phyloP scores from a whole-genome alignment of 768 basidiomycete species.

The Postia placenta region DNA sequence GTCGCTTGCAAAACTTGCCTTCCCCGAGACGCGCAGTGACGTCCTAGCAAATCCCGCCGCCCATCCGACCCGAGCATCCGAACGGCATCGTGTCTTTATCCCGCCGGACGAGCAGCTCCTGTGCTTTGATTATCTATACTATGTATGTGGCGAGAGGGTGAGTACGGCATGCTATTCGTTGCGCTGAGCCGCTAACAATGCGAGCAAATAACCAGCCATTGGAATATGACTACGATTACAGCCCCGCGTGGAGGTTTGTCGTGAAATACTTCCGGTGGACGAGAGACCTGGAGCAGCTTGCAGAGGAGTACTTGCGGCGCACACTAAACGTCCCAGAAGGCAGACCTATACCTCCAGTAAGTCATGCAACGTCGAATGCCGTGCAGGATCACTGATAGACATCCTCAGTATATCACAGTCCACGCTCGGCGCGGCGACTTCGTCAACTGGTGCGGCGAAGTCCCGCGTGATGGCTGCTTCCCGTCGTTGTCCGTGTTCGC shows the following conservation, averaged over 20 bases:
- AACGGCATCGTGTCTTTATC: constrained; percentile 12
- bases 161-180: no score
- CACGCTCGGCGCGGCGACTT: constrained; percentile 30
- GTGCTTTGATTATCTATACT: constrained; percentile 33
- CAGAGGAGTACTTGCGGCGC: constrained; percentile 22
- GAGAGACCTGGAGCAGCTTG: constrained; percentile 18
- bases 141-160: constrained; percentile 22
- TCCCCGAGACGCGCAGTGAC: constrained; percentile 19
- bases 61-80: constrained; percentile 14
- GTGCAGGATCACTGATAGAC: neutral
- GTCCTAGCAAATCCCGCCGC: constrained; percentile 12
- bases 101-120: constrained; percentile 29
- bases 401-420: constrained; percentile 24
- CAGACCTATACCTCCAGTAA: constrained; percentile 25
- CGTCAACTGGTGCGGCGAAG: constrained; percentile 23
- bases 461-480: constrained; percentile 26
- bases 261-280: constrained; percentile 27
- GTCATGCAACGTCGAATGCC: no score
- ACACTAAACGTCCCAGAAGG: constrained; percentile 16
- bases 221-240: constrained; percentile 23
- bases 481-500: constrained; percentile 26
- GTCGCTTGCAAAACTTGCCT: constrained; percentile 25
- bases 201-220: constrained; percentile 15
- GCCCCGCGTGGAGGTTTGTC: constrained; percentile 29
- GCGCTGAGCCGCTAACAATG: neutral